Percentiles rank a stretch among this genome's conserved stretches.
phyloP scores from a whole-genome alignment of 2,329 filamentous ascomycete species.

The Epichloe gansuensis region DNA sequence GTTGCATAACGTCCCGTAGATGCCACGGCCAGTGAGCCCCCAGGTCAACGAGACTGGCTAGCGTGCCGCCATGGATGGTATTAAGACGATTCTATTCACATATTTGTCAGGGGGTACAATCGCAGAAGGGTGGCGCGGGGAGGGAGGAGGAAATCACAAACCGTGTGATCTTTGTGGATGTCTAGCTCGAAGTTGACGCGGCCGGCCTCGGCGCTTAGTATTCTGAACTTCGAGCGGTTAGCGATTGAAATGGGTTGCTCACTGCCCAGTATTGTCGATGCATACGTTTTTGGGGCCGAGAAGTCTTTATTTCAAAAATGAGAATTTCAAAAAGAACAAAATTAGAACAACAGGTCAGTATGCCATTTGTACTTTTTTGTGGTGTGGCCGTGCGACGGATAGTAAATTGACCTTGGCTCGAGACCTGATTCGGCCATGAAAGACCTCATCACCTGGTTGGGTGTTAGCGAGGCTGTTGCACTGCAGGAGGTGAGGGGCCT shows the following conservation, averaged over 20 bases:
- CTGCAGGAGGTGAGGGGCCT: background rate
- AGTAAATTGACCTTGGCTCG: conserved; percentile 58
- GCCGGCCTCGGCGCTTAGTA: conserved; percentile 52
- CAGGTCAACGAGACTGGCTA: conserved; percentile 62
- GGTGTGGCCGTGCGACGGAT: background rate
- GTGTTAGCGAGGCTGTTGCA: background rate
- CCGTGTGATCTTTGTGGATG: conserved; percentile 64
- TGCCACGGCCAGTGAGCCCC: conserved; percentile 54
- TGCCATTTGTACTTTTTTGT: background rate
- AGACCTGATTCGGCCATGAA: conserved; percentile 79
- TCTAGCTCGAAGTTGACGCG: conserved; percentile 65
- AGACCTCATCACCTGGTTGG: conserved; percentile 62
- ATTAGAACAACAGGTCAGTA: background rate
- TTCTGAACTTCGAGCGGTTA: conserved; percentile 41
- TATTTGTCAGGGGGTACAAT: background rate
- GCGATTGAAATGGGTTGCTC: background rate
- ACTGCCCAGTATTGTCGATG: background rate
- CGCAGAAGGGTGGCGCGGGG: background rate
- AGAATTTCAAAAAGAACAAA: too few relatives aligned
- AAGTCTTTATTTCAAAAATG: conserved; percentile 8
- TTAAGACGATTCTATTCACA: conserved; percentile 54
- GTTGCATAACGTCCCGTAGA: conserved; percentile 51
- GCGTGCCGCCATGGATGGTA: conserved; percentile 67
- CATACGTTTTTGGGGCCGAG: conserved; percentile 14
- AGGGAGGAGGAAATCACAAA: conserved; percentile 21